A percentile compares a stretch with the other conserved stretches of the same genome.
These are phyloP conservation scores for Ceratocystis lukuohia DNA, from an alignment of 2,329 filamentous ascomycete species.

Conservation along the genomic window DNA sequence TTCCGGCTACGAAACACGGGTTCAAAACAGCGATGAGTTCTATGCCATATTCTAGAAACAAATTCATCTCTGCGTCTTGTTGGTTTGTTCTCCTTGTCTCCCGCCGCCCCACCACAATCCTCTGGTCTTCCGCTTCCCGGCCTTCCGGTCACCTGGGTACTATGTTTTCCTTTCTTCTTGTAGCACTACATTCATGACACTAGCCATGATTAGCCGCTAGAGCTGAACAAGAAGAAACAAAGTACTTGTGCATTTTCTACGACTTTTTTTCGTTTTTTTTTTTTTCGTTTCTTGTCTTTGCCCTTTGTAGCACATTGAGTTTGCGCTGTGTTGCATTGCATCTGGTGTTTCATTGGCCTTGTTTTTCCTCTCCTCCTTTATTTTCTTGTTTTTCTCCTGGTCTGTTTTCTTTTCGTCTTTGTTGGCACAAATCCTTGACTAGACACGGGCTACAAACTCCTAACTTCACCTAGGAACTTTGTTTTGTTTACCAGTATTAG, in stretches of 20 bases:
- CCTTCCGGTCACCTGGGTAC: not conserved
- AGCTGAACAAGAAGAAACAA: not conserved
- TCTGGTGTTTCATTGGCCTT: not conserved
- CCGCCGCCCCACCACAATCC: not conserved
- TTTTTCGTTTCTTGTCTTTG: not conserved
- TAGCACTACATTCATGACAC: not conserved
- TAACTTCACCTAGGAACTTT: not conserved
- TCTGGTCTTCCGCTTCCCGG: not conserved
- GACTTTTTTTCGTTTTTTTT: not conserved
- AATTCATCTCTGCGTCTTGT: not conserved
- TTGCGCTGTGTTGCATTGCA: slow-evolving; percentile 3
- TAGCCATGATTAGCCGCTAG: not conserved
- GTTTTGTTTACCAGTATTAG: not conserved
- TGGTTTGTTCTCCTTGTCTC: not conserved
- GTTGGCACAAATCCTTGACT: too few species aligned
- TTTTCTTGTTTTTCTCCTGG: not conserved
- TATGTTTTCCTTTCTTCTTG: not conserved
- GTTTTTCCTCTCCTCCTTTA: not conserved
- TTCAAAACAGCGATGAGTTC: not conserved
- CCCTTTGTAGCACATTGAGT: not conserved
- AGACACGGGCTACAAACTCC: too few species aligned
- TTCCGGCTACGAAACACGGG: not conserved
- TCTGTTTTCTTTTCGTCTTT: not conserved
- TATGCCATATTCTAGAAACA: not conserved
- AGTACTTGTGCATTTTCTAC: not conserved